These are phyloP conservation scores for Huntiella decipiens DNA, from an alignment of 2,329 filamentous ascomycete genomes.

Conservation along the genomic window DNA sequence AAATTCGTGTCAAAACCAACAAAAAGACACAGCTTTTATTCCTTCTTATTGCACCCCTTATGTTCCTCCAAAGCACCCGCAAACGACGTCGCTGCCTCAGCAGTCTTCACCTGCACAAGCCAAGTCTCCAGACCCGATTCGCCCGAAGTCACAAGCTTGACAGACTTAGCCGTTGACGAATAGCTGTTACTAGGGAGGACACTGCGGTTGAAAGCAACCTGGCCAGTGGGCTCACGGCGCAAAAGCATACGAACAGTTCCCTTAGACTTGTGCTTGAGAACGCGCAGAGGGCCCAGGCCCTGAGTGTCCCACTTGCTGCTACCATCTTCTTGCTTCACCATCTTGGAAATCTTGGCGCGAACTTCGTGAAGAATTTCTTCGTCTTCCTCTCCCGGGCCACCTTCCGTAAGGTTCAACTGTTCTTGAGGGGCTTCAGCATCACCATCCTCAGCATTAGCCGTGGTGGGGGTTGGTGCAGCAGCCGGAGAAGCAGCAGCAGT, in stretches of 20 bases:
- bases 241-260: conserved; percentile 49
- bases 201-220: conserved; percentile 52
- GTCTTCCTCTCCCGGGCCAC: conserved; percentile 50
- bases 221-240: conserved; percentile 56
- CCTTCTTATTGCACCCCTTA: conserved; percentile 36
- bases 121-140: conserved; percentile 46
- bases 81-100: conserved; percentile 35
- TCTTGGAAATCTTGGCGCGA: conserved; percentile 50
- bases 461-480: not conserved
- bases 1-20: not conserved
- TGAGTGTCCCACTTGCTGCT: conserved; percentile 46
- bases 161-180: conserved; percentile 38
- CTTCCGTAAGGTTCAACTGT: conserved; percentile 50
- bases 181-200: conserved; percentile 45
- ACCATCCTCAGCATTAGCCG: conserved; percentile 22
- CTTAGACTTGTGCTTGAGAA: conserved; percentile 56
- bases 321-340: conserved; percentile 26
- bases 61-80: conserved; percentile 31
- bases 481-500: not conserved
- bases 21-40: not conserved
- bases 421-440: conserved; percentile 38
- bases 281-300: conserved; percentile 51
- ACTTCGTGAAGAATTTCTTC: conserved; percentile 53
- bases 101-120: conserved; percentile 52
- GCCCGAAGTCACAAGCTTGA: conserved; percentile 38